These are phyloP conservation scores for Rhododendron henanense DNA, from an alignment of 148 eudicot genomes.

Conservation along the genomic window DNA sequence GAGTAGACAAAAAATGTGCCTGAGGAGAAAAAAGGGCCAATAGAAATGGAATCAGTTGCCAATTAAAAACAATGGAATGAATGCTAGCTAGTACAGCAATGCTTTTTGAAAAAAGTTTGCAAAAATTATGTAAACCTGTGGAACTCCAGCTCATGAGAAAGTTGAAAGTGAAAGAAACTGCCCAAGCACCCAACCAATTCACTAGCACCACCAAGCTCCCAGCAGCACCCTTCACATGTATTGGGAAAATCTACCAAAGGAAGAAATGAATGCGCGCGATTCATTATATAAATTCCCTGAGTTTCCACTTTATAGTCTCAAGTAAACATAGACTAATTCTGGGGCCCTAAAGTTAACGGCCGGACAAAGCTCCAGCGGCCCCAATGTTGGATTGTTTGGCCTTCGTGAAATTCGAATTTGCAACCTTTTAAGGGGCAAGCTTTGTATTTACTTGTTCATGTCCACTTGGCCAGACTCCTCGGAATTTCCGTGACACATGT, in stretches of 20 bases:
- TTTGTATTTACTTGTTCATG: too few species aligned
- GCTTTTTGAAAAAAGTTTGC: background rate
- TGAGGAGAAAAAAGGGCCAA: conserved; percentile 11
- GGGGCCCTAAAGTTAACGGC: too few species aligned
- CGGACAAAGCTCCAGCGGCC: too few species aligned
- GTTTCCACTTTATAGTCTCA: too few species aligned
- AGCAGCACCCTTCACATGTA: conserved; percentile 73
- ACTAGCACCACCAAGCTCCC: conserved; percentile 75
- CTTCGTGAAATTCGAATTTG: too few species aligned
- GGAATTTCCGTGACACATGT: too few species aligned
- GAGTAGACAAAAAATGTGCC: conserved; percentile 64
- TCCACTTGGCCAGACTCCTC: too few species aligned
- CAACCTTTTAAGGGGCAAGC: too few species aligned
- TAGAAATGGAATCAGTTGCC: background rate
- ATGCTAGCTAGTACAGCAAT: background rate
- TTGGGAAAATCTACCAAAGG: conserved; percentile 60
- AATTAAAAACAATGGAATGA: background rate
- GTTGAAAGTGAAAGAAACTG: conserved; percentile 76
- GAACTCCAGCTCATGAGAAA: conserved; percentile 82
- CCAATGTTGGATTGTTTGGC: too few species aligned
- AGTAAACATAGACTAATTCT: too few species aligned
- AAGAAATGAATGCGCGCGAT: background rate
- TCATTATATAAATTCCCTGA: background rate
- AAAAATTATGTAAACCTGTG: conserved; percentile 31
- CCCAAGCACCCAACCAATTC: conserved; percentile 91